Evolutionary conservation across 2,329 filamentous ascomycete species (phyloP).

Genomic region (Phyllosticta citribraziliensis): DNA sequence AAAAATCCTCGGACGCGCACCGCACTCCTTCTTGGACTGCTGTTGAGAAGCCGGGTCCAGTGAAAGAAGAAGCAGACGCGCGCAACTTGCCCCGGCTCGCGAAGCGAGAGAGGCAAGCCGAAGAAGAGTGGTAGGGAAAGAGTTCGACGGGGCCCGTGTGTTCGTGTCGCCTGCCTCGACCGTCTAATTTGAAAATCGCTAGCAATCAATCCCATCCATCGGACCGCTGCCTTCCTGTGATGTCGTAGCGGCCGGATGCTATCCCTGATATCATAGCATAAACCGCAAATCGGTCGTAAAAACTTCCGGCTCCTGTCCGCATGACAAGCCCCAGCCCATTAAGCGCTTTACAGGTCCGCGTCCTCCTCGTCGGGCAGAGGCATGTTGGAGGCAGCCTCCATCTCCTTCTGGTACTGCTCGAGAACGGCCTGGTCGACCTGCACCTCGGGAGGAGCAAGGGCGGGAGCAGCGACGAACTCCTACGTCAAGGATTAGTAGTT

Average conservation of each 20-base stretch:
- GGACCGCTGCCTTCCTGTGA: constrained; percentile 10
- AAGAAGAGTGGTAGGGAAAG: neutral
- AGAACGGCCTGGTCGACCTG: constrained; percentile 77
- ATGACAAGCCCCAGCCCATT: constrained; percentile 4
- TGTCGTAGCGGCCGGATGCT: constrained; percentile 10
- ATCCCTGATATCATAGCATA: constrained; percentile 10
- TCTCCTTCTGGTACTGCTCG: constrained; percentile 77
- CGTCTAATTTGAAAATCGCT: constrained; percentile 11
- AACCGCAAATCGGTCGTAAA: constrained; percentile 4
- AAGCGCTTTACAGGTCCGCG: constrained; percentile 45
- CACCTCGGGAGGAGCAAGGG: constrained; percentile 88
- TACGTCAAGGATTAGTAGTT: constrained; percentile 28
- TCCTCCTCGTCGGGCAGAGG: constrained; percentile 95
- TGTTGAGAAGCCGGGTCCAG: neutral
- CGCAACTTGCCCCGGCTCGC: neutral
- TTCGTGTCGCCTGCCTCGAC: neutral
- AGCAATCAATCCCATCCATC: constrained; percentile 11
- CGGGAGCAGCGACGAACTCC: constrained; percentile 95
- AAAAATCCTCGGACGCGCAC: neutral
- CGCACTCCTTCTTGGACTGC: neutral
- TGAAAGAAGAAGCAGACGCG: neutral
- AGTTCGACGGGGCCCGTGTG: neutral
- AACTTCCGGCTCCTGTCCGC: constrained; percentile 10
- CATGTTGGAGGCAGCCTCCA: constrained; percentile 67
- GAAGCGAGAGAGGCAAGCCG: neutral